Conservation (phyloP, 495 filamentous ascomycete species). For the Penicillium cataractarum region DNA sequence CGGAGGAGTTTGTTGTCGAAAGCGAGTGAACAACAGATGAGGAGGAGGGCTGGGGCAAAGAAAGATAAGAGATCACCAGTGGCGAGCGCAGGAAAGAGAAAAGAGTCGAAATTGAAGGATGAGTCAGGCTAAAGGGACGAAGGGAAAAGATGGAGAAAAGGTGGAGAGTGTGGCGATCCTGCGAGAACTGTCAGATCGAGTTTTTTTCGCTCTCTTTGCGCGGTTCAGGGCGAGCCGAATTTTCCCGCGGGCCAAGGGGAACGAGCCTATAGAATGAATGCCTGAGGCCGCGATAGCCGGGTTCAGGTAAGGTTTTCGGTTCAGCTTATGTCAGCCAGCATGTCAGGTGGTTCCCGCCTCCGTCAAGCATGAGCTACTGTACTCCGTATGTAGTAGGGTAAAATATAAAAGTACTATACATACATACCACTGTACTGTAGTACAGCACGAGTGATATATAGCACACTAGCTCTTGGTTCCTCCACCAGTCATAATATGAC, state of each 20-base stretch:
- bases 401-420: too few species aligned
- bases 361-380: too few species aligned
- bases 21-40: not conserved
- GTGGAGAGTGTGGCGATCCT: constrained; percentile 27
- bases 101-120: not conserved
- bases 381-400: too few species aligned
- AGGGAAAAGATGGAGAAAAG: constrained; percentile 20
- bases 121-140: constrained; percentile 12
- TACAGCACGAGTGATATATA: not conserved
- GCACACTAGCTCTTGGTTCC: not conserved
- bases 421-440: too few species aligned
- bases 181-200: constrained; percentile 26
- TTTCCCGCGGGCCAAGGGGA: constrained; percentile 20
- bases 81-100: constrained; percentile 2
- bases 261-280: constrained; percentile 14
- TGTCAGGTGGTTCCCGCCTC: too few species aligned
- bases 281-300: constrained; percentile 6
- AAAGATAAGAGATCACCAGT: not conserved
- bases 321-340: not conserved
- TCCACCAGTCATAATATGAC: not conserved
- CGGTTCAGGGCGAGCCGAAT: constrained; percentile 32
- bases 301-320: not conserved
- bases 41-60: not conserved
- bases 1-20: constrained; percentile 5
- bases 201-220: constrained; percentile 18